Evolutionary conservation across 192 early-diverging fungal genomes (phyloP), one percentile per base, ranked within the genome.

Genomic region (Coemansia sp.): DNA sequence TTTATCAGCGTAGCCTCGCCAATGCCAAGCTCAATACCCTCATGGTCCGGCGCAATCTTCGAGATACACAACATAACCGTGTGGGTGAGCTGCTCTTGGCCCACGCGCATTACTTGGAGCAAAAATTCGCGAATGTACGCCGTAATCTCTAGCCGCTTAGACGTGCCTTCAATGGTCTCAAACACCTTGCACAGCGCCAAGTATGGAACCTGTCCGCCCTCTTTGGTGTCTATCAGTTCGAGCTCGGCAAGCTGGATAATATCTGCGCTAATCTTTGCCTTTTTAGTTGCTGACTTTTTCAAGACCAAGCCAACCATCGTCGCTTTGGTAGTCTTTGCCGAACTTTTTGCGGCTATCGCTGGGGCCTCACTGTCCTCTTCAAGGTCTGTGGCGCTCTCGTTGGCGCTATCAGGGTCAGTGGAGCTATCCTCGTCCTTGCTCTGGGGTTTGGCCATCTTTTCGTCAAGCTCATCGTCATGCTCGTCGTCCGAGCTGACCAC

Each of bases 1-100:
- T 98, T 98, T 65, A 97, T 90, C 34, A 99, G 73, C 5, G 95
- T 83, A 18, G 91, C 90, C 66, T 98, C 96, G 34, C 97, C 97
- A 60, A 99, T 89, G 6, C 96, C 96, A 23, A 99, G 82, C 79
- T 99, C 98, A 24, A 95, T 83, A 26, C 92, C 93, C 79, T 97
- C 94, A 71, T 97, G 94, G 64, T 99, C 95, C 0, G 97, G 95
- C n/a, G 63, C 91, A 86, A 70, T 90, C 75, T 91, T 94, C 73
- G 94, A 94, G 31, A 98, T 84, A 67, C 95, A 98, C 46, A 98
- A 79, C 74, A 98, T 98, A 16, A 98, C 87, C 56, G 87, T 83
- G 31, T 90, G 82, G 10, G 63, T 59, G 33, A 82, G 79, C 60
- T 82, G 70, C 58, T 73, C n/a, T 34, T 69, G 59, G 34, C 34